Base-by-base conservation (phyloP, 768 basidiomycete species). In the Boletus subparvulus region DNA sequence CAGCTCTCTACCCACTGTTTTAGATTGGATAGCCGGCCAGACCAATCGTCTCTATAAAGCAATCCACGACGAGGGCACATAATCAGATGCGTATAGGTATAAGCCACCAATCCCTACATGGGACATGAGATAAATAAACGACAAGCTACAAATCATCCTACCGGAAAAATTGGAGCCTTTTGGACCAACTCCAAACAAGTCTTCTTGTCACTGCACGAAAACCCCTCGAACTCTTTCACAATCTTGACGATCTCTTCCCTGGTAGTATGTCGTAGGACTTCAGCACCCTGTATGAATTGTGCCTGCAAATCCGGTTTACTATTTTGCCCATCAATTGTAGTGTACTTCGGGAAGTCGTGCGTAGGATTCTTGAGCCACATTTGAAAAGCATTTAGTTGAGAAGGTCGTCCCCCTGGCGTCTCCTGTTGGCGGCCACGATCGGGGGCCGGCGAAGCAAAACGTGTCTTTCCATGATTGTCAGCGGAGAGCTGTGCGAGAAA, bases 21-120 rank as follows among this genome's bases (percentile, higher is more conserved):
- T 43, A 70, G 41, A n/a, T 57, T 33, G 2, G 45, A 42, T 44
- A 55, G 36, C 24, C 47, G 50, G 12, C 3, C 21, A 3, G 49
- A 55, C 64, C 60, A 64, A 41, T 59, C 51, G 16, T 55, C 55
- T 13, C 14, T 40, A 4, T 5, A 47, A 47, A 57, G 2, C 66
- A 48, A 61, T 40, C 60, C 24, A 26, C 50, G 58, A 33, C 36
- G 47, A 51, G 58, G 41, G 28, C 69, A 70, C 40, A 19, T 6
- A 12, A 61, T 28, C 26, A 70, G 30, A 48, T 70, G 70, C 6
- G 70, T 70, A 32, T 66, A 70, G 3, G 60, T 59, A 41, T 72
- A 70, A 28, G 69, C 70, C 8, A 70, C 61, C 46, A 70, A 41
- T 39, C 66, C 69, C 68, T 70, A 28, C 39, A 21, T 2, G 21